These are phyloP conservation scores for Candida sanyaensis DNA, from an alignment of 1,139 yeast genomes.

Conservation along the genomic window DNA sequence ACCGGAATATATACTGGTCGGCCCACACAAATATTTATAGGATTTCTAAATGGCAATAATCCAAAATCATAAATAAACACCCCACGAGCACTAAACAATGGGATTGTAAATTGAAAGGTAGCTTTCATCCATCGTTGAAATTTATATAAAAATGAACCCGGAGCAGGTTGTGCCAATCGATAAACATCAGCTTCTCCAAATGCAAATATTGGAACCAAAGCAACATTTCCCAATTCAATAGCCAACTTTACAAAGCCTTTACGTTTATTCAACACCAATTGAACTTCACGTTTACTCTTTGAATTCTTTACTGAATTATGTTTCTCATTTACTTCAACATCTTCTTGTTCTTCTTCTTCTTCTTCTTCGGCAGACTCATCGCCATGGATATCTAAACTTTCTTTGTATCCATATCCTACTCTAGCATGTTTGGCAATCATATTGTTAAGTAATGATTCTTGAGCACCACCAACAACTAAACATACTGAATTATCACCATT, in stretches of 20 bases:
- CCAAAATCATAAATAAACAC: conserved; percentile 93
- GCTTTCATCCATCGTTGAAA: conserved; percentile 74
- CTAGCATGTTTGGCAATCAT: conserved; percentile 37
- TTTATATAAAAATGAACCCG: conserved; percentile 51
- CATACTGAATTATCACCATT: conserved; percentile 76
- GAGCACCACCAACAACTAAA: conserved; percentile 94
- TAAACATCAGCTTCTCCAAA: conserved; percentile 91
- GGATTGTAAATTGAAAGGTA: conserved; percentile 79
- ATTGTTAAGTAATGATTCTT: conserved; percentile 69
- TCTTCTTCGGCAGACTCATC: conserved; percentile 9
- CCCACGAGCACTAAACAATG: conserved; percentile 91
- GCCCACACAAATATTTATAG: conserved; percentile 81
- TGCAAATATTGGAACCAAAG: conserved; percentile 84
- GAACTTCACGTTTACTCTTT: conserved; percentile 24
- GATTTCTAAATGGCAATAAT: conserved; percentile 79
- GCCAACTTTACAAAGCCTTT: conserved; percentile 91
- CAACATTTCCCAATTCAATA: conserved; percentile 72
- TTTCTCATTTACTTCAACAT: background rate
- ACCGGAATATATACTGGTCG: conserved; percentile 72
- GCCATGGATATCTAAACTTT: conserved; percentile 10
- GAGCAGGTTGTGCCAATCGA: conserved; percentile 57
- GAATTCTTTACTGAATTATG: conserved; percentile 7
- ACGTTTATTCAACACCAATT: conserved; percentile 70
- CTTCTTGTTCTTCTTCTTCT: conserved; percentile 13
- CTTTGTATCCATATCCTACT: conserved; percentile 55